These are phyloP conservation scores for Colletotrichum eremochloae DNA, from an alignment of 2,329 filamentous ascomycete species.

Conservation along the genomic window DNA sequence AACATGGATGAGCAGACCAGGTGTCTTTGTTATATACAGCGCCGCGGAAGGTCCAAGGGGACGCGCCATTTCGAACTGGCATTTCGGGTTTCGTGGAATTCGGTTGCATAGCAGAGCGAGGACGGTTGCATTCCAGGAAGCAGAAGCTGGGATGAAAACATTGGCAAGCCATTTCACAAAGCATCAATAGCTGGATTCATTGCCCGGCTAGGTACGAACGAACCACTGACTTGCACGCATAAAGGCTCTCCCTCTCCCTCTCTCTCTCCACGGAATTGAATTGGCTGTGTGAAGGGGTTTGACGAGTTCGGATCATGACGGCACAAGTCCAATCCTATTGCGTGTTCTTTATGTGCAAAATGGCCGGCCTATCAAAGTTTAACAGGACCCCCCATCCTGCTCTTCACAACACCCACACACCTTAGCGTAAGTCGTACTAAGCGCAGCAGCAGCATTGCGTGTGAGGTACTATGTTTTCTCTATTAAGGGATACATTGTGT, in stretches of 20 bases:
- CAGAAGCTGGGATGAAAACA: slow-evolving; percentile 28
- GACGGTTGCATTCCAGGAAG: slow-evolving; percentile 31
- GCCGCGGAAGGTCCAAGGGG: neutral
- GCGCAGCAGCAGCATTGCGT: too few relatives aligned
- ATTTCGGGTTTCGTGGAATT: slow-evolving; percentile 37
- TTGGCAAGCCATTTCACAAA: slow-evolving; percentile 19
- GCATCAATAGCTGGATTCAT: slow-evolving; percentile 25
- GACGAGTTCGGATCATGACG: slow-evolving; percentile 22
- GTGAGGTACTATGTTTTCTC: too few relatives aligned
- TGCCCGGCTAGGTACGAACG: slow-evolving; percentile 1
- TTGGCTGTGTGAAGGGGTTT: neutral
- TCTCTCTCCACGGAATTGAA: too few relatives aligned
- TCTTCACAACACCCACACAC: too few relatives aligned
- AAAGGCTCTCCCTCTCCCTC: neutral
- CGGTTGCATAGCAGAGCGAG: slow-evolving; percentile 44
- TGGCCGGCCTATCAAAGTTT: too few relatives aligned
- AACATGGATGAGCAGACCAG: slow-evolving; percentile 1
- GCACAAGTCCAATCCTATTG: neutral
- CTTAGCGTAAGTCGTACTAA: too few relatives aligned
- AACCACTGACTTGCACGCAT: neutral
- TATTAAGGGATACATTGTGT: too few relatives aligned
- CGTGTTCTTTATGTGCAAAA: too few relatives aligned
- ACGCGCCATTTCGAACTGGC: slow-evolving; percentile 10
- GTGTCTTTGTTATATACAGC: slow-evolving; percentile 17
- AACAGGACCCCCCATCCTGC: too few relatives aligned